Evolutionary conservation across 1,284 basidiomycete species (phyloP), one percentile per base, ranked within the genome.

Genomic region (Cryptococcus deneoformans): DNA sequence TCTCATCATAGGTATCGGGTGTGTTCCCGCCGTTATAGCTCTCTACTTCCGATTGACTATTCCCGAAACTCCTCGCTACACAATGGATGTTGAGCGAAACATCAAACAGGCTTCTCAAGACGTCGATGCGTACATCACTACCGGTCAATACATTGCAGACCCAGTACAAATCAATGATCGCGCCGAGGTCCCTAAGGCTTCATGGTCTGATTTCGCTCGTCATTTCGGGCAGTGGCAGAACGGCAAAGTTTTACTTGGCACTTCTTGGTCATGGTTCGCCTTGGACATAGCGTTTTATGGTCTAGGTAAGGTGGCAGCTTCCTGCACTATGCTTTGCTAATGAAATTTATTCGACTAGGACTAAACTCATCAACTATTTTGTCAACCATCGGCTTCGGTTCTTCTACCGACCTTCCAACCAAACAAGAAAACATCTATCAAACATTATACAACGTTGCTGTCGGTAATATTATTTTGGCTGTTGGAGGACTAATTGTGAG

Each of bases 1-100:
- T 50, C 67, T 81, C 56, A 60, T 82, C 58, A 79, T 81, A 63
- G 81, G 81, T 63, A 57, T 80, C 49, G 79, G 79, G 36, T 74
- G 70, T 62, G 75, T 80, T 35, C 79, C 79, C 48, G 79, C 71
- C 20, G 63, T 62, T 58, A 66, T 77, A 44, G 78, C 79, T n/a
- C 73, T 80, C 51, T 82, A 82, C 77, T 82, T 81, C 79, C 80
- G 77, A 56, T 58, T 76, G 38, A 79, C 79, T 40, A 80, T 80
- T 61, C 77, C 80, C 60, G 81, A 81, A 69, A 82, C 81, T 12
- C 69, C 89, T 40, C 88, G 90, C 65, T 94, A 89, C 82, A 92
- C 89, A 58, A 89, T 92, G 86, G 90, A 92, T 79, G 84, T 92
- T 65, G 88, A 92, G 79, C 85, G 88, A 59, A 89, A 92, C 77